Conservation (phyloP, 2,329 filamentous ascomycete species). For the Pseudogymnoascus sp. region DNA sequence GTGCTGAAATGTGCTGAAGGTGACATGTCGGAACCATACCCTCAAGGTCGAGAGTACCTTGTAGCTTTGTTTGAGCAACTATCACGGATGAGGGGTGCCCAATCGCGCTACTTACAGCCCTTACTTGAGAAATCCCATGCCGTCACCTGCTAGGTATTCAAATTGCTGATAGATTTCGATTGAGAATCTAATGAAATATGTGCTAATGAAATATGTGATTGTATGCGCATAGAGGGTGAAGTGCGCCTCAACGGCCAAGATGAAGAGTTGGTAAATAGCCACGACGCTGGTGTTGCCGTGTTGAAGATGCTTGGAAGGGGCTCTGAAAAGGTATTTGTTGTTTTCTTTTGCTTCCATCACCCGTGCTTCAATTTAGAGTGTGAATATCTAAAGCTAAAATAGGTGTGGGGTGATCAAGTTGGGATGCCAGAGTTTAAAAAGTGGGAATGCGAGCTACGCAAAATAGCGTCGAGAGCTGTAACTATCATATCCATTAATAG, state of each 20-base stretch:
- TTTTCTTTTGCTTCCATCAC: neutral
- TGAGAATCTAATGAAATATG: neutral
- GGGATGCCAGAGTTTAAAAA: neutral
- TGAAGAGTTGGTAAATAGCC: neutral
- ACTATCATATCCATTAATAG: neutral
- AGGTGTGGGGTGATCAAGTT: neutral
- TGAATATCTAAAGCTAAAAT: neutral
- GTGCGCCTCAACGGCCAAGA: neutral
- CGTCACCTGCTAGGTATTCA: neutral
- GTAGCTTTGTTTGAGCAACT: neutral
- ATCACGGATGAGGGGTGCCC: neutral
- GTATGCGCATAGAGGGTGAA: neutral
- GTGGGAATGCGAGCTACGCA: neutral
- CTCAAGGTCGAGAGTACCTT: neutral
- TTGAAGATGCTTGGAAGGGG: neutral
- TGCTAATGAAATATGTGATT: neutral
- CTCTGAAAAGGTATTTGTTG: neutral
- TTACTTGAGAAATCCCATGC: neutral
- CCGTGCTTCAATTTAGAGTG: neutral
- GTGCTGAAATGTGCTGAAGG: slow-evolving; percentile 1
- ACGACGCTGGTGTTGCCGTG: neutral
- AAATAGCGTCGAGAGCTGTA: neutral
- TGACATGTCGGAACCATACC: neutral
- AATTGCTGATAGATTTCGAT: neutral
- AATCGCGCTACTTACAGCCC: neutral